Percentiles rank a stretch among this genome's conserved stretches.
phyloP scores from a whole-genome alignment of 1,139 yeast genomes.

The Hyphopichia khmerensis region DNA sequence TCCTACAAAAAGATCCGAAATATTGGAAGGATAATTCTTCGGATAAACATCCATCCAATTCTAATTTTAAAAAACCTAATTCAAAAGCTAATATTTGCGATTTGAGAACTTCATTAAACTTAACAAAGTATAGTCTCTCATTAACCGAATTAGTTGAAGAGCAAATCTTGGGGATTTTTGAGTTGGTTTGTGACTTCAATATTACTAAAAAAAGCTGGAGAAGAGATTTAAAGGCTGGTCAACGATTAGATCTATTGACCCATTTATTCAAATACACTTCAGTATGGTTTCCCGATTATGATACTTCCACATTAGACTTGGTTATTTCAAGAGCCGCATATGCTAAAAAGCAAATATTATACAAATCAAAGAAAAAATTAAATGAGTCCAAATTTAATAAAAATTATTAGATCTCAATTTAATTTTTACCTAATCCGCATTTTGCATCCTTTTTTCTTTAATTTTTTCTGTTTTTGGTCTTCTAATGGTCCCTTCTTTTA shows the following conservation, averaged over 20 bases:
- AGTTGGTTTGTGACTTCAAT: constrained; percentile 53
- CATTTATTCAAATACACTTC: constrained; percentile 44
- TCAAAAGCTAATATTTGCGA: constrained; percentile 15
- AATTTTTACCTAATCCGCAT: background rate
- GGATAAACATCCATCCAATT: too few relatives aligned
- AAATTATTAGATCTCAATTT: background rate
- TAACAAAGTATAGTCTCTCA: constrained; percentile 12
- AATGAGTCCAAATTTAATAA: background rate
- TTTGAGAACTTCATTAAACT: constrained; percentile 11
- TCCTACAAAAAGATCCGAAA: constrained; percentile 4
- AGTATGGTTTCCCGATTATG: constrained; percentile 42
- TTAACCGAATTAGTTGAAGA: constrained; percentile 37
- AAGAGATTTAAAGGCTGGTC: constrained; percentile 56
- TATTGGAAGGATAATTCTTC: background rate
- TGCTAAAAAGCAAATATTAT: constrained; percentile 2
- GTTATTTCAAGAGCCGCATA: constrained; percentile 70
- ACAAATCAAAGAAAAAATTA: background rate
- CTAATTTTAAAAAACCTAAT: background rate
- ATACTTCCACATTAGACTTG: constrained; percentile 51
- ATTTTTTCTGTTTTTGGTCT: background rate
- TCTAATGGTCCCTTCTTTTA: background rate
- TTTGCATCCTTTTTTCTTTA: background rate
- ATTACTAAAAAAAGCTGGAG: constrained; percentile 73
- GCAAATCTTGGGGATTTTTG: constrained; percentile 51
- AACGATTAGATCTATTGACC: constrained; percentile 46